Evolutionary conservation across 2,329 filamentous ascomycete species (phyloP), one percentile per base, ranked within the genome.

Genomic region (Metarhizium album): DNA sequence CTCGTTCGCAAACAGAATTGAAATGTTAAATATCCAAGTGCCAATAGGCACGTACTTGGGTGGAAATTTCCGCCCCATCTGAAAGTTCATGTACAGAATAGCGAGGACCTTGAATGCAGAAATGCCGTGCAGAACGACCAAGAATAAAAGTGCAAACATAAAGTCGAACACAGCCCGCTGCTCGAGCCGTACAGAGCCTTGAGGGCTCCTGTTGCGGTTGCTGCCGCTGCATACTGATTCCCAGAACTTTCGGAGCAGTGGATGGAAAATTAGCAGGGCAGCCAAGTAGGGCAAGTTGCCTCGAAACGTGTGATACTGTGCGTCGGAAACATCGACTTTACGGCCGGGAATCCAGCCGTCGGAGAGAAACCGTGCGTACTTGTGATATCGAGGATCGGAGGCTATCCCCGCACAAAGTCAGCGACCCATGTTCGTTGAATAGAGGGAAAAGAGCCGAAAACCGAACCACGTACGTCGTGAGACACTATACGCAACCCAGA

Each of bases 321-420:
- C 68, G 69, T 98, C 93, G 38, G 90, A 93, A 55, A 90, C 83
- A 70, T 98, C 93, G 55, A 97, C 88, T 76, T 88, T 88, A 53
- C 91, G 86, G 24, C 91, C 91, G 7, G 86, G 86, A 52, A 98
- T 86, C 93, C 93, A 98, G 58, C 93, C 94, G 8, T 82, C 76
- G 2, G 82, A 83, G 16, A 98, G 78, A 38, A 84, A 73, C 53
- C 74, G 72, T 54, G 84, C 76, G 63, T 84, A 96, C 58, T 84
- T 86, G 52, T 75, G 65, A 64, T 93, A 98, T 58, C 86, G 83
- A 4, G 88, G 87, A 64, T 96, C 86, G 35, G 82, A 83, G 53
- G 84, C 90, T 95, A 42, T 24, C 23, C 2, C 7, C 8, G 8
- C n/a, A 18, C 46, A n/a, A n/a, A 9, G 9, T 27, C 35, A 37